Evolutionary conservation across 2,329 filamentous ascomycete genomes (phyloP).

Genomic region (Daldinia sp.): DNA sequence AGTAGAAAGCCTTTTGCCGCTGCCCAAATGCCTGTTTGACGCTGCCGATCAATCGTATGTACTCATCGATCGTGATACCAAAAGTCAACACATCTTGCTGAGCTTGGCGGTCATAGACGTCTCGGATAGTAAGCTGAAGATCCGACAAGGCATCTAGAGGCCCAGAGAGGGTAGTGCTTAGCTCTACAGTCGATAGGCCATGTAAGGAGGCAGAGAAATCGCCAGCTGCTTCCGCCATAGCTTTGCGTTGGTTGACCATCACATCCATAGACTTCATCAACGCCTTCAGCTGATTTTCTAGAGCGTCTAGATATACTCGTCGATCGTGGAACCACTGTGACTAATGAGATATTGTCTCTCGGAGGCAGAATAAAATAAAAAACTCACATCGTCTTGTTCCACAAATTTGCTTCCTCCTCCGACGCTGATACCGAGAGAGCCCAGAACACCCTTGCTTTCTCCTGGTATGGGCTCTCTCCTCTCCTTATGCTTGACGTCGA

Average conservation of each 20-base stretch:
- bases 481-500: slow-evolving; percentile 98
- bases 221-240: slow-evolving; percentile 88
- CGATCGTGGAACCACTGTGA: slow-evolving; percentile 95
- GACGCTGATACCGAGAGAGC: slow-evolving; percentile 80
- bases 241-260: slow-evolving; percentile 91
- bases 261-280: slow-evolving; percentile 93
- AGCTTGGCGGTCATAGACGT: slow-evolving; percentile 95
- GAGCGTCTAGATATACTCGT: slow-evolving; percentile 89
- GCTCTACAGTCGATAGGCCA: slow-evolving; percentile 88
- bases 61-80: slow-evolving; percentile 97
- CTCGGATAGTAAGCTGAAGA: slow-evolving; percentile 89
- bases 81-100: slow-evolving; percentile 96
- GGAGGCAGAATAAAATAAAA: not conserved
- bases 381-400: slow-evolving; percentile 90
- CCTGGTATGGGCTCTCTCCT: slow-evolving; percentile 83
- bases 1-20: slow-evolving; percentile 93
- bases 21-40: slow-evolving; percentile 93
- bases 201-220: slow-evolving; percentile 96
- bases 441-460: slow-evolving; percentile 94
- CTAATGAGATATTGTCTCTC: slow-evolving; percentile 26
- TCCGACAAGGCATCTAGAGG: slow-evolving; percentile 92
- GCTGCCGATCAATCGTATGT: slow-evolving; percentile 93
- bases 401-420: slow-evolving; percentile 88
- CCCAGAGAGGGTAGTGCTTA: slow-evolving; percentile 86
- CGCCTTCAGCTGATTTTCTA: slow-evolving; percentile 89